phyloP scores from a whole-genome alignment of 768 basidiomycete species.

The Tremella yokohamensis region DNA sequence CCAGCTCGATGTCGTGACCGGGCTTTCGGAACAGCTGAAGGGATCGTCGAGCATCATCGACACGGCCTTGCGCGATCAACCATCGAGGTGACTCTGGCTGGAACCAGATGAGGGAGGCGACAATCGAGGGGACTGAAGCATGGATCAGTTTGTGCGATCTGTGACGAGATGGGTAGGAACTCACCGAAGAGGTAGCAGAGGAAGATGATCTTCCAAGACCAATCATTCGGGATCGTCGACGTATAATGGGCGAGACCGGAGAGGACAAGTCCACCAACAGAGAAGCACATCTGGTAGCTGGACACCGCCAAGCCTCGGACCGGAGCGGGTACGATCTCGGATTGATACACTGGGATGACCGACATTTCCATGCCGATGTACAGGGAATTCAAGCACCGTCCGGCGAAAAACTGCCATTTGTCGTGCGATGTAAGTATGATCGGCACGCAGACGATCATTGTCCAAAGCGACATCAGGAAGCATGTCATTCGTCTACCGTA shows the following conservation, averaged over 20 bases:
- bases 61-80: conserved; percentile 46
- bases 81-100: conserved; percentile 11
- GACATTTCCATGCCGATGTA: conserved; percentile 3
- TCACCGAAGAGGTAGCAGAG: conserved; percentile 4
- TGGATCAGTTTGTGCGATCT: neutral
- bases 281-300: neutral
- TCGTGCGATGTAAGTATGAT: neutral
- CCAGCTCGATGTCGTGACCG: neutral
- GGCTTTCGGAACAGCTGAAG: neutral
- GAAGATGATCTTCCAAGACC: neutral
- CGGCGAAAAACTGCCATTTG: neutral
- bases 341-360: neutral
- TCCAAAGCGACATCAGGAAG: neutral
- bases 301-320: neutral
- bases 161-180: neutral
- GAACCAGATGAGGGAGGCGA: conserved; percentile 7
- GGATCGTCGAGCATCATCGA: conserved; percentile 57
- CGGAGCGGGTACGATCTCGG: conserved; percentile 3
- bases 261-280: neutral
- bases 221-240: neutral
- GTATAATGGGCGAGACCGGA: neutral
- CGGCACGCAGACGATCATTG: neutral
- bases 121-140: neutral
- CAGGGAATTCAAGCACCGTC: neutral
- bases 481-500: neutral